phyloP scores from a whole-genome alignment of 2,329 filamentous ascomycete genomes.

The Tetracladium maxilliforme region DNA sequence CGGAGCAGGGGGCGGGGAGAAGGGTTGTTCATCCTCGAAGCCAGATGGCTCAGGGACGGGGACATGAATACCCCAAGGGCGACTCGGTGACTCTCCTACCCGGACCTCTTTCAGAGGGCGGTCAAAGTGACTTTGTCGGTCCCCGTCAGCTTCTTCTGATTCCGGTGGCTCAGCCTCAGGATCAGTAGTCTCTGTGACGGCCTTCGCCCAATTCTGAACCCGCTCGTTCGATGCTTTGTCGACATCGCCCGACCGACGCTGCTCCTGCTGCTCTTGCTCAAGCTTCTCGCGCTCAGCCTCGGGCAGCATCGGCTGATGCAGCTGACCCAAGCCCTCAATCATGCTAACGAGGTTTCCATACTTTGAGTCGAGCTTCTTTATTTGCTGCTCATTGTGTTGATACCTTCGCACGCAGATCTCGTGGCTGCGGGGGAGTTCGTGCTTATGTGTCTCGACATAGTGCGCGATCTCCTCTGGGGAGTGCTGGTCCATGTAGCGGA shows the following conservation, averaged over 20 bases:
- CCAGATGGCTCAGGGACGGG: slow-evolving; percentile 30
- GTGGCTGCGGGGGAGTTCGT: slow-evolving; percentile 86
- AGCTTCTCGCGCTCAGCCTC: slow-evolving; percentile 28
- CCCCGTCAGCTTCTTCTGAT: slow-evolving; percentile 28
- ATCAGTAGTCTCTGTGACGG: slow-evolving; percentile 38
- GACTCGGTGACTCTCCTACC: slow-evolving; percentile 84
- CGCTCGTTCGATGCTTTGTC: slow-evolving; percentile 48
- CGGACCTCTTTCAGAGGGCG: slow-evolving; percentile 75
- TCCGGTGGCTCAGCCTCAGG: slow-evolving; percentile 21
- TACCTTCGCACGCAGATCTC: slow-evolving; percentile 85
- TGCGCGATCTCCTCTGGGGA: slow-evolving; percentile 84
- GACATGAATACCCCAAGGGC: slow-evolving; percentile 84
- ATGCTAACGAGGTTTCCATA: slow-evolving; percentile 78
- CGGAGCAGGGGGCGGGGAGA: slow-evolving; percentile 42
- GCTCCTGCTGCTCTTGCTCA: slow-evolving; percentile 15
- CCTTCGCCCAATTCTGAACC: slow-evolving; percentile 77
- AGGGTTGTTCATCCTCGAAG: slow-evolving; percentile 21
- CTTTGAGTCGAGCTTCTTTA: slow-evolving; percentile 81
- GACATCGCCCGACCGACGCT: slow-evolving; percentile 23
- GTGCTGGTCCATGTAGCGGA: slow-evolving; percentile 83
- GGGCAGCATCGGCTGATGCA: slow-evolving; percentile 78
- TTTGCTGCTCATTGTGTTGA: slow-evolving; percentile 72
- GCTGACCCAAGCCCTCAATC: slow-evolving; percentile 78
- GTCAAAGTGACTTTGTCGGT: slow-evolving; percentile 65
- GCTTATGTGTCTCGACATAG: slow-evolving; percentile 91